phyloP scores from a whole-genome alignment of 345 rosid species.

The Camelina sativa region DNA sequence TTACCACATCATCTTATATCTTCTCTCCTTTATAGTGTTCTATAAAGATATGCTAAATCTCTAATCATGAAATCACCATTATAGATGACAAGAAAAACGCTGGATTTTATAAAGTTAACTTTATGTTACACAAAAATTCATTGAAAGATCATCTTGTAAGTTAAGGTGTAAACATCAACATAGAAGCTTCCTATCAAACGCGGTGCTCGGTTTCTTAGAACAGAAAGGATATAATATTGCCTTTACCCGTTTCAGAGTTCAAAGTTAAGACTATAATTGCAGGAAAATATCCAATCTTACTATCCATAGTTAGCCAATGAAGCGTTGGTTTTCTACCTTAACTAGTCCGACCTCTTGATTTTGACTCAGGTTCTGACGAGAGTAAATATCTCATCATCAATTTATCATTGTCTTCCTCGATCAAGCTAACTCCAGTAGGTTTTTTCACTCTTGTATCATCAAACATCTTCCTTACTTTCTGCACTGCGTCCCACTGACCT shows the following conservation, averaged over 20 bases:
- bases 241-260: conserved; percentile 10
- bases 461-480: conserved; percentile 67
- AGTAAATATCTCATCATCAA: conserved; percentile 48
- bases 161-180: not conserved
- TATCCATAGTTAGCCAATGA: conserved; percentile 2
- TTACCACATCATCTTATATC: conserved; percentile 3
- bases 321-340: conserved; percentile 13
- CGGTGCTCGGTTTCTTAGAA: not conserved
- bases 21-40: not conserved
- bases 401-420: conserved; percentile 53
- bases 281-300: too few relatives aligned
- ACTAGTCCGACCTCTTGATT: conserved; percentile 31
- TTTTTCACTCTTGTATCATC: conserved; percentile 62
- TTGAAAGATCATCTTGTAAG: not conserved
- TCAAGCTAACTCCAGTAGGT: conserved; percentile 56
- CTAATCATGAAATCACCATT: conserved; percentile 16
- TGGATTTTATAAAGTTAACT: not conserved
- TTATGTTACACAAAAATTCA: conserved; percentile 10
- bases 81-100: not conserved
- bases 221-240: conserved; percentile 2
- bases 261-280: too few relatives aligned
- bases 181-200: not conserved
- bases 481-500: conserved; percentile 67
- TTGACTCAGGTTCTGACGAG: conserved; percentile 40
- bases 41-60: conserved; percentile 12